phyloP scores from a whole-genome alignment of 1,284 basidiomycete species.

The Caloboletus firmus region DNA sequence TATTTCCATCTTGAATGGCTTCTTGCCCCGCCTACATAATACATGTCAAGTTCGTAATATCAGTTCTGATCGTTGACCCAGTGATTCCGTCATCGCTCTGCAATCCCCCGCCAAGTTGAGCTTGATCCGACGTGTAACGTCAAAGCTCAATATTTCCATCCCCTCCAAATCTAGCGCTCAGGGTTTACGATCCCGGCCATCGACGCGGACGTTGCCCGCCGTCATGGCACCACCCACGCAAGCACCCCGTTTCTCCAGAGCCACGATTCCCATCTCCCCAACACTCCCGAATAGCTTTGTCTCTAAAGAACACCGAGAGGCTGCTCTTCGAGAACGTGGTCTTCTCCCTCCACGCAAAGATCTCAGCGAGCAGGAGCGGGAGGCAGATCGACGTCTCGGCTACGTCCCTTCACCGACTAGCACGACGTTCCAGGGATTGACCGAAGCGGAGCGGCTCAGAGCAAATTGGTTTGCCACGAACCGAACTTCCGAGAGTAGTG shows the following conservation, averaged over 20 bases:
- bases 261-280: slow-evolving; percentile 6
- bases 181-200: slow-evolving; percentile 12
- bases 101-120: slow-evolving; percentile 12
- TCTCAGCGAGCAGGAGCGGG: slow-evolving; percentile 48
- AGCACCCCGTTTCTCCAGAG: slow-evolving; percentile 7
- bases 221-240: not conserved
- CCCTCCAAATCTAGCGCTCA: slow-evolving; percentile 6
- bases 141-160: slow-evolving; percentile 28
- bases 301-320: slow-evolving; percentile 40
- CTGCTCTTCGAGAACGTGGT: slow-evolving; percentile 54
- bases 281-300: slow-evolving; percentile 25
- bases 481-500: slow-evolving; percentile 16
- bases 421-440: slow-evolving; percentile 17
- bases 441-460: slow-evolving; percentile 50
- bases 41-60: not conserved
- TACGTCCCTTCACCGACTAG: slow-evolving; percentile 24
- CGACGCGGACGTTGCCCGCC: slow-evolving; percentile 11
- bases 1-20: not conserved
- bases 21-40: too few relatives aligned
- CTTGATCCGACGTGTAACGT: slow-evolving; percentile 33
- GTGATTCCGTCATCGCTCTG: not conserved
- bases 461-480: slow-evolving; percentile 49
- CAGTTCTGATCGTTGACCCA: slow-evolving; percentile 11
- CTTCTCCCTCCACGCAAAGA: slow-evolving; percentile 49
- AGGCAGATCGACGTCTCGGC: slow-evolving; percentile 43